These are phyloP conservation scores for Paxillus involutus DNA, from an alignment of 768 basidiomycete species.

Conservation along the genomic window DNA sequence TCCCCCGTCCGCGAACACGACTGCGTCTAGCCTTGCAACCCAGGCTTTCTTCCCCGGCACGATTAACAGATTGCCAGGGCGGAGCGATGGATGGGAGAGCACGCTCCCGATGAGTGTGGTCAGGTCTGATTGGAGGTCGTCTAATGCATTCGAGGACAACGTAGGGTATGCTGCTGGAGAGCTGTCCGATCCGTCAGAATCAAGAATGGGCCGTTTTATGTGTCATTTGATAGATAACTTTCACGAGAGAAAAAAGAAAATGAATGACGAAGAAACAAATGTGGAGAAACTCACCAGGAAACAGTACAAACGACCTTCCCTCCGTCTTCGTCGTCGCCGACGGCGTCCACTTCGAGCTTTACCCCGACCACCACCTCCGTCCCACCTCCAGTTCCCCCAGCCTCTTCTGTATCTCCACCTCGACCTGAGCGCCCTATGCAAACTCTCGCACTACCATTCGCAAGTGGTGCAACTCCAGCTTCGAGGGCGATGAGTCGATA, in stretches of 20 bases:
- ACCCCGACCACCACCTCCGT: constrained; percentile 80
- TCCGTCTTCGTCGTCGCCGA: constrained; percentile 48
- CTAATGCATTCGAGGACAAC: constrained; percentile 58
- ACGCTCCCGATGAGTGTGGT: constrained; percentile 61
- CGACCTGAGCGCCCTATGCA: constrained; percentile 67
- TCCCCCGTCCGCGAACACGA: constrained; percentile 72
- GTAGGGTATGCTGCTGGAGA: constrained; percentile 81
- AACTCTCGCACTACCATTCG: constrained; percentile 81
- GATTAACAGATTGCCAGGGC: constrained; percentile 63
- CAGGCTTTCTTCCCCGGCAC: constrained; percentile 66
- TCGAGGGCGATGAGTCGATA: constrained; percentile 72
- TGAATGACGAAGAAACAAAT: background rate
- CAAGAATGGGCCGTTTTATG: constrained; percentile 8
- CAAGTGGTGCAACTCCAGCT: constrained; percentile 75
- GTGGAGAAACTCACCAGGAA: constrained; percentile 60
- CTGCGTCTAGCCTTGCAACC: constrained; percentile 73
- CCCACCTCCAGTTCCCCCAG: constrained; percentile 70
- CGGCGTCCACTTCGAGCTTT: constrained; percentile 73
- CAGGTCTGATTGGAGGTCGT: constrained; percentile 77
- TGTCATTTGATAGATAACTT: background rate
- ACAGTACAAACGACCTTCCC: constrained; percentile 69
- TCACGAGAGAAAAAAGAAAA: background rate
- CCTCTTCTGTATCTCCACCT: constrained; percentile 73
- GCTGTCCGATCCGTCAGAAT: constrained; percentile 44
- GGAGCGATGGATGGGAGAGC: constrained; percentile 64